A percentile compares a stretch with the other conserved stretches of the same genome.
These are phyloP conservation scores for Fraxinus sp. DNA, from an alignment of 305 asterid genomes.

Conservation along the genomic window DNA sequence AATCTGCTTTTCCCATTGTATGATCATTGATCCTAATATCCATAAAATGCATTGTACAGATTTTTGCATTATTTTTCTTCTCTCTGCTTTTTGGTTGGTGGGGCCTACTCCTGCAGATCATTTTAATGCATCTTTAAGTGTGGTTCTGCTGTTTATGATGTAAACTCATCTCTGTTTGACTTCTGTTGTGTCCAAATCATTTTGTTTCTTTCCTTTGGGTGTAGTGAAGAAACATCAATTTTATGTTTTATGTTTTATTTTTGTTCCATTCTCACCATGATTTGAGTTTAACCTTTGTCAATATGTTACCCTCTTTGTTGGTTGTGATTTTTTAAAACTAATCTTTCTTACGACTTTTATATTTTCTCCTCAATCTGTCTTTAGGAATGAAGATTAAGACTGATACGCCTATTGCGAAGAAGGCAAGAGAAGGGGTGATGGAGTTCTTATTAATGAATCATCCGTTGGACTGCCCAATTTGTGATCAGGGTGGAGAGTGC, in stretches of 20 bases:
- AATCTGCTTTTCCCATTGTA: neutral
- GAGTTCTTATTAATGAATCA: conserved; percentile 93
- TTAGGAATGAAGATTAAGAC: conserved; percentile 96
- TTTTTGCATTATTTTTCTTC: neutral
- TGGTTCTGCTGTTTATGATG: neutral
- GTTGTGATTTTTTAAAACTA: neutral
- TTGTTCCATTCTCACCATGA: neutral
- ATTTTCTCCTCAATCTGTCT: conserved; percentile 9
- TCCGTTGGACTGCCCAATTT: conserved; percentile 86
- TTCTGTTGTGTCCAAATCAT: neutral
- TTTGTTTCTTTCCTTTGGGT: neutral
- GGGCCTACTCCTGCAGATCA: neutral
- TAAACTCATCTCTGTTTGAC: neutral
- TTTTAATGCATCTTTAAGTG: neutral
- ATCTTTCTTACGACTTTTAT: neutral
- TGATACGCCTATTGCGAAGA: conserved; percentile 87
- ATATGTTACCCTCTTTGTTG: neutral
- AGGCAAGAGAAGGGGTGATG: conserved; percentile 98
- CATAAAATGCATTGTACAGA: neutral
- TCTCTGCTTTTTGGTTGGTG: neutral
- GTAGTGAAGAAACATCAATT: neutral
- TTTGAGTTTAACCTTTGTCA: neutral
- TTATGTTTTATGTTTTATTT: neutral
- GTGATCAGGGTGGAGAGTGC: conserved; percentile 99
- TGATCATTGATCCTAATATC: neutral